Conservation (phyloP, 495 filamentous ascomycete species). For the Pseudomonodictys pantanalensis region DNA sequence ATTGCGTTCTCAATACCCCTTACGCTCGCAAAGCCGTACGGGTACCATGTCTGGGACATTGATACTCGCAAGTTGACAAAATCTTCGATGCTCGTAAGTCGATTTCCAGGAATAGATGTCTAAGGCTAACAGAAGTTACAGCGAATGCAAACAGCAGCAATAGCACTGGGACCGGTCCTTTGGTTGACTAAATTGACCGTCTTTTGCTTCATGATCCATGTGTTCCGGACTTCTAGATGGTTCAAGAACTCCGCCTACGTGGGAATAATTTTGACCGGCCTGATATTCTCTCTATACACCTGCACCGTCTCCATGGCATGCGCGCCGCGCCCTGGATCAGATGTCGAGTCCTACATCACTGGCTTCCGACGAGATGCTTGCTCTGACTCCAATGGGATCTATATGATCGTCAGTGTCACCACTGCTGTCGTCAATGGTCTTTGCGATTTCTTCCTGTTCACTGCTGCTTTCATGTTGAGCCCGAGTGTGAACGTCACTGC, state of each 20-base stretch:
- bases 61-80: not conserved
- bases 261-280: conserved; percentile 16
- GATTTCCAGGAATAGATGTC: not conserved
- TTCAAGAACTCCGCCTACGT: conserved; percentile 18
- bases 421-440: conserved; percentile 8
- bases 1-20: conserved; percentile 20
- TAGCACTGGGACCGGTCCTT: conserved; percentile 15
- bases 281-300: conserved; percentile 14
- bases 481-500: not conserved
- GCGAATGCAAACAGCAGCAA: conserved; percentile 10
- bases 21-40: conserved; percentile 4
- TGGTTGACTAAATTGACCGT: conserved; percentile 21
- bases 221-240: conserved; percentile 17
- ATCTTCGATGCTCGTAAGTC: conserved; percentile 2
- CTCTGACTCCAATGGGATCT: conserved; percentile 4
- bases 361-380: conserved; percentile 14
- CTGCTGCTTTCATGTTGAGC: not conserved
- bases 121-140: not conserved
- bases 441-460: conserved; percentile 12
- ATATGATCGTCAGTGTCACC: conserved; percentile 8
- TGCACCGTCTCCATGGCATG: conserved; percentile 19
- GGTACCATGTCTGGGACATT: conserved; percentile 25
- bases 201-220: conserved; percentile 10
- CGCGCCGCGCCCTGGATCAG: conserved; percentile 14
- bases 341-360: conserved; percentile 7